Evolutionary conservation across 495 filamentous ascomycete species (phyloP).

Genomic region (Penicillium pancosmium): DNA sequence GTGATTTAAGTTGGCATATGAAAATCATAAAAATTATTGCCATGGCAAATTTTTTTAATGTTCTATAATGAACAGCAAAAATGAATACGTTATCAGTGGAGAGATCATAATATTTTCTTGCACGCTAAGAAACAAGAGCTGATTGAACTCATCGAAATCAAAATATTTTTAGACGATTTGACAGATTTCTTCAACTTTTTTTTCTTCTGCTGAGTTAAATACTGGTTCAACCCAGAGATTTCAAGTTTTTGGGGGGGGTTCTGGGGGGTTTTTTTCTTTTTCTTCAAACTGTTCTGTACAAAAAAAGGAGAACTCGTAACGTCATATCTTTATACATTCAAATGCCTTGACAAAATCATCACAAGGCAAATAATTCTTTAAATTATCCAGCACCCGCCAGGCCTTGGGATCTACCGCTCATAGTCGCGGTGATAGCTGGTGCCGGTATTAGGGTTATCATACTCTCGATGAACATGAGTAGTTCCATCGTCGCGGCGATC

Average conservation of each 20-base stretch:
- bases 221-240: neutral
- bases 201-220: neutral
- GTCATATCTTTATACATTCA: neutral
- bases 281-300: conserved; percentile 1
- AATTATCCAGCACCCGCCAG: neutral
- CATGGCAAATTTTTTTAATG: no score
- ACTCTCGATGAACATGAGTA: conserved; percentile 39
- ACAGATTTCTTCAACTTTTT: conserved; percentile 10
- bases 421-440: conserved; percentile 39
- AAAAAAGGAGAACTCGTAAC: neutral
- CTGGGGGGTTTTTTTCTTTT: no score
- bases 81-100: neutral
- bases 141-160: conserved; percentile 1
- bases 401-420: conserved; percentile 20
- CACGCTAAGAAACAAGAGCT: conserved; percentile 2
- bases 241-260: no score
- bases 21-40: no score
- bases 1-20: no score
- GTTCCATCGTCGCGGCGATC: conserved; percentile 38
- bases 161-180: conserved; percentile 2
- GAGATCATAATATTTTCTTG: conserved; percentile 12
- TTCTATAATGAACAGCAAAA: no score
- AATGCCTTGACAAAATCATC: conserved; percentile 1
- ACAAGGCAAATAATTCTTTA: neutral
- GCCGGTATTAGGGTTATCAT: conserved; percentile 43